Percentiles rank a stretch among this genome's conserved stretches.
Evolutionary conservation across 495 filamentous ascomycete genomes (phyloP).

Genomic region (Penicillium tannophilum): DNA sequence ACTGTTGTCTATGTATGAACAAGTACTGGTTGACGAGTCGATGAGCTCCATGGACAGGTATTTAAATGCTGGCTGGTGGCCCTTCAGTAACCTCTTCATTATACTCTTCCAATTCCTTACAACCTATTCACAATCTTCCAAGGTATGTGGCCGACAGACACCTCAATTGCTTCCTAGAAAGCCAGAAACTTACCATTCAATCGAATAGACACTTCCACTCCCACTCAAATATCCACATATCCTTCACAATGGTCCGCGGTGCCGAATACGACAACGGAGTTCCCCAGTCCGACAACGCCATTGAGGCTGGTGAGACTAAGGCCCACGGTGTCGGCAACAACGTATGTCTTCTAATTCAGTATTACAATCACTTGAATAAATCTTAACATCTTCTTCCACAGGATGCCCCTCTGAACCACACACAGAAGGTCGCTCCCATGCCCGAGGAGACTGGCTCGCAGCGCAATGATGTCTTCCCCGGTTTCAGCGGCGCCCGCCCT

Average conservation of each 20-base stretch:
- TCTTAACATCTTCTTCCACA: constrained; percentile 16
- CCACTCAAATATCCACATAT: not conserved
- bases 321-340: constrained; percentile 40
- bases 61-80: not conserved
- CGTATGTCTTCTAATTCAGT: constrained; percentile 31
- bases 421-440: constrained; percentile 44
- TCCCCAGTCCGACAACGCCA: constrained; percentile 52
- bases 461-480: constrained; percentile 28
- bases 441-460: constrained; percentile 40
- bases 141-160: not conserved
- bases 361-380: not conserved
- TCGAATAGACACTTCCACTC: not conserved
- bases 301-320: constrained; percentile 49
- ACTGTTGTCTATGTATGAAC: constrained; percentile 10
- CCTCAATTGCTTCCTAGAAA: not conserved
- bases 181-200: not conserved
- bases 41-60: constrained; percentile 1
- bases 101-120: not conserved
- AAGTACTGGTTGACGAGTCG: not conserved
- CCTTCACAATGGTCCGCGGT: constrained; percentile 51
- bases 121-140: not conserved
- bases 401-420: constrained; percentile 44
- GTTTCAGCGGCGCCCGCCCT: constrained; percentile 25
- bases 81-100: not conserved
- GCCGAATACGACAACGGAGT: constrained; percentile 52